These are phyloP conservation scores for Penicillium taxi DNA, from an alignment of 495 filamentous ascomycete species.

Conservation along the genomic window DNA sequence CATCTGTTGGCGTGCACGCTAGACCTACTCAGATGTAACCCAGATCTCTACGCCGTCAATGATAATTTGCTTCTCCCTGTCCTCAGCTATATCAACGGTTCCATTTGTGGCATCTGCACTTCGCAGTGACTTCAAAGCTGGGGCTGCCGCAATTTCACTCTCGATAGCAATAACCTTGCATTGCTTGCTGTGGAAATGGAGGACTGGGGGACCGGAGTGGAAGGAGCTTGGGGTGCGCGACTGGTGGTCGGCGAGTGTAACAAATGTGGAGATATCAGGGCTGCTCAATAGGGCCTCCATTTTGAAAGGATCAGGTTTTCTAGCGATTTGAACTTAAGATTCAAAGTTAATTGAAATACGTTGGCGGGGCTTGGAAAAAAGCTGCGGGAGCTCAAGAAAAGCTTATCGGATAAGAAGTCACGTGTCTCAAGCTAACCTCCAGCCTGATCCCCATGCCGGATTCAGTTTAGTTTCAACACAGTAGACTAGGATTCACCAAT, in stretches of 20 bases:
- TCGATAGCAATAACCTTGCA: slow-evolving; percentile 51
- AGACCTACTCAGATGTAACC: slow-evolving; percentile 69
- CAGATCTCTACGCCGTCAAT: slow-evolving; percentile 58
- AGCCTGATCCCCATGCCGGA: too few relatives aligned
- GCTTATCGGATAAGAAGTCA: too few relatives aligned
- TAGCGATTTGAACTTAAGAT: too few relatives aligned
- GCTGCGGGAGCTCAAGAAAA: too few relatives aligned
- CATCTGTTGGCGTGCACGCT: too few relatives aligned
- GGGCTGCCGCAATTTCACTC: slow-evolving; percentile 29
- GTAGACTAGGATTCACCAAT: too few relatives aligned
- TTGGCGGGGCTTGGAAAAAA: too few relatives aligned
- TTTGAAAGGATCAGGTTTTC: not conserved
- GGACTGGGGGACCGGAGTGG: slow-evolving; percentile 66
- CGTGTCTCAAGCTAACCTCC: too few relatives aligned
- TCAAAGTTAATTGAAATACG: too few relatives aligned
- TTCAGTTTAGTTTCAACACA: too few relatives aligned
- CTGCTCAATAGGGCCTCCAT: slow-evolving; percentile 45
- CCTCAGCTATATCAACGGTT: slow-evolving; percentile 8
- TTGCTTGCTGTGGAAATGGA: slow-evolving; percentile 62
- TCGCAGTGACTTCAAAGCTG: slow-evolving; percentile 26
- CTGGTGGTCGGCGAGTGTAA: slow-evolving; percentile 68
- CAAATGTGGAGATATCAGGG: slow-evolving; percentile 54
- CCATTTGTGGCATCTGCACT: slow-evolving; percentile 13
- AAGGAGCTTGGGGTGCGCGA: slow-evolving; percentile 79
- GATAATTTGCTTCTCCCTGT: slow-evolving; percentile 37